A percentile compares a stretch with the other conserved stretches of the same genome.
These are phyloP conservation scores for Balamuthia mandrillaris DNA, from an alignment of 208 protist species.

Conservation along the genomic window DNA sequence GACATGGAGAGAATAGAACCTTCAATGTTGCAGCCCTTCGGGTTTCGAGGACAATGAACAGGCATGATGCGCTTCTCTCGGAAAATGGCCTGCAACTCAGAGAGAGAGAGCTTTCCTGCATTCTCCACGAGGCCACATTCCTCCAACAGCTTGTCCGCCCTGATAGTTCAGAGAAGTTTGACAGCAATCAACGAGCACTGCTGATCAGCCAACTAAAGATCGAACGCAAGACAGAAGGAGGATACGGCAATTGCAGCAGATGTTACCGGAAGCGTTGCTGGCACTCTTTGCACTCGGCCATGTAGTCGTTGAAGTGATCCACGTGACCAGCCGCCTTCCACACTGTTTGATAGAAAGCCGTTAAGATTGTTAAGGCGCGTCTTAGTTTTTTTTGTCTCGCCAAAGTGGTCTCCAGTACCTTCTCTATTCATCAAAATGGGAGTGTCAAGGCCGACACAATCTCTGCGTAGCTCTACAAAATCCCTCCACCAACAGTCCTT, in stretches of 20 bases:
- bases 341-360: neutral
- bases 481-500: neutral
- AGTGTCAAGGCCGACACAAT: constrained; percentile 64
- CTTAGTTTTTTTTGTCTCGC: neutral
- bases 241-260: neutral
- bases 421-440: constrained; percentile 53
- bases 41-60: neutral
- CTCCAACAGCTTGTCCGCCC: constrained; percentile 30
- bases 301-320: constrained; percentile 65
- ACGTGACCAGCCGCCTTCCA: constrained; percentile 63
- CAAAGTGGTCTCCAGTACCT: neutral
- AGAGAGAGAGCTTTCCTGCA: neutral
- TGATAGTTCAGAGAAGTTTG: too few species aligned
- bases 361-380: neutral
- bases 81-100: neutral
- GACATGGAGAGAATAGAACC: neutral
- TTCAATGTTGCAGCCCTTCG: neutral
- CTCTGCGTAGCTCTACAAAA: constrained; percentile 57
- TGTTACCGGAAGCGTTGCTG: constrained; percentile 23
- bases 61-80: neutral
- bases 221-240: neutral
- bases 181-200: too few species aligned
- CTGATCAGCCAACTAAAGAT: constrained; percentile 43
- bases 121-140: neutral
- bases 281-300: constrained; percentile 65